Percentiles rank a stretch among this genome's conserved stretches.
Conservation (phyloP, 352 stramenopile genomes). For the Paralagenidium karlingii region DNA sequence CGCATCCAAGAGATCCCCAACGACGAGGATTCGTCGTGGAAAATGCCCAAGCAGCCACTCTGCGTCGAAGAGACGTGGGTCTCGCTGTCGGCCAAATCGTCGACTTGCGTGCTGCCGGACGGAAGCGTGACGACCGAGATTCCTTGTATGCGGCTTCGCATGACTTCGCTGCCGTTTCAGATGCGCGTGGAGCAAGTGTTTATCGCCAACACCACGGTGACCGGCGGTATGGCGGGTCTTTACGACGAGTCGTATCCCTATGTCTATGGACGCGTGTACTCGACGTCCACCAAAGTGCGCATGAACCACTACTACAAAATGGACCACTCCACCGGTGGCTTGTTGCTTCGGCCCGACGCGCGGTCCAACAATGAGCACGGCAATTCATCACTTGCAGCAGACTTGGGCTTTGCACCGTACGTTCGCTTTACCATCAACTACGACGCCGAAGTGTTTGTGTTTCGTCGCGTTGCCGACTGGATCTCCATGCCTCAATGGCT, state of each 20-base stretch:
- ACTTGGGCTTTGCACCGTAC: conserved; percentile 44
- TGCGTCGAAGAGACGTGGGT: conserved; percentile 74
- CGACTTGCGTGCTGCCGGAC: not conserved
- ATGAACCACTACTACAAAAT: conserved; percentile 76
- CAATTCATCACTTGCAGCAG: conserved; percentile 30
- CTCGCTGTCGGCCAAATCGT: conserved; percentile 13
- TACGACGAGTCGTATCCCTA: conserved; percentile 40
- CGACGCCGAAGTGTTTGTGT: conserved; percentile 58
- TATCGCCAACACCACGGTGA: conserved; percentile 24
- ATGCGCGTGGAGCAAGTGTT: conserved; percentile 56
- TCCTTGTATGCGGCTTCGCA: conserved; percentile 59
- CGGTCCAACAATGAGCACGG: conserved; percentile 69
- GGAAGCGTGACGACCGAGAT: conserved; percentile 6
- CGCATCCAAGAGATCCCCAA: conserved; percentile 24
- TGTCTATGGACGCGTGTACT: conserved; percentile 57
- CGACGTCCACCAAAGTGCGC: conserved; percentile 43
- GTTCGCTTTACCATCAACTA: conserved; percentile 67
- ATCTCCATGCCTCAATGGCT: conserved; percentile 54
- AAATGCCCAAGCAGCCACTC: conserved; percentile 44
- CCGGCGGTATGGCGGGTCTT: conserved; percentile 61
- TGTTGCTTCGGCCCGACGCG: conserved; percentile 50
- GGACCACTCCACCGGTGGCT: conserved; percentile 37
- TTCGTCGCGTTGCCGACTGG: conserved; percentile 39
- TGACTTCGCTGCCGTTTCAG: conserved; percentile 64
- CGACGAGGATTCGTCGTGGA: conserved; percentile 46